phyloP scores from a whole-genome alignment of 192 early-diverging fungal species.

The Haplosporangium gracile region DNA sequence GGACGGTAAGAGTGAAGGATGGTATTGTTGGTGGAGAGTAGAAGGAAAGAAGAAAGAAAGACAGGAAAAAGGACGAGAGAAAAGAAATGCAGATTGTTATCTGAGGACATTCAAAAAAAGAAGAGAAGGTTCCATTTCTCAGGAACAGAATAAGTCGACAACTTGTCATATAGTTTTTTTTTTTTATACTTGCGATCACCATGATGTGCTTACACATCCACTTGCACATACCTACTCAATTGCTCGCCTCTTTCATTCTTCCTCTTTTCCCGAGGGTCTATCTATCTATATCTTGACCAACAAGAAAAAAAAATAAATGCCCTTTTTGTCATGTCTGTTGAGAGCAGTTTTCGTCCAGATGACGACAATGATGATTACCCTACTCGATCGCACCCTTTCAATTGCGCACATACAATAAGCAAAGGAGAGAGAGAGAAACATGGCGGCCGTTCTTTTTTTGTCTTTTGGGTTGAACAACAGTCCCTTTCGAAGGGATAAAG shows the following conservation, averaged over 20 bases:
- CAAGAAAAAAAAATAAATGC: no score
- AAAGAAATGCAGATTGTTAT: not conserved
- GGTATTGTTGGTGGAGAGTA: not conserved
- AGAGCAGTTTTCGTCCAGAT: no score
- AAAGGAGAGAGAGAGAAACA: no score
- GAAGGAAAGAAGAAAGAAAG: not conserved
- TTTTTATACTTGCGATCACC: not conserved
- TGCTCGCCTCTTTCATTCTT: no score
- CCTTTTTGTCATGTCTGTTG: no score
- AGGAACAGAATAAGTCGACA: not conserved
- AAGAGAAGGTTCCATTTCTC: not conserved
- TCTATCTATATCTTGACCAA: no score
- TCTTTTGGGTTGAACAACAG: constrained; percentile 4
- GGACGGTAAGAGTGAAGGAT: not conserved
- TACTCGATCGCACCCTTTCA: no score
- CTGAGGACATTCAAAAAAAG: not conserved
- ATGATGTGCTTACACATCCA: no score
- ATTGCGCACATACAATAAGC: no score
- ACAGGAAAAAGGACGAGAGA: not conserved
- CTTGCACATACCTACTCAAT: no score
- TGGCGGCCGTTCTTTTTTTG: not conserved
- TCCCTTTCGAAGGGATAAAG: not conserved
- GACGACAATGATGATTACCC: no score
- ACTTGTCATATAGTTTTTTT: not conserved
- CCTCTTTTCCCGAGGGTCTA: no score